Percentiles rank a stretch among this genome's conserved stretches.
phyloP scores from a whole-genome alignment of 2,329 filamentous ascomycete species.

The Emmonsiellopsis sp. region DNA sequence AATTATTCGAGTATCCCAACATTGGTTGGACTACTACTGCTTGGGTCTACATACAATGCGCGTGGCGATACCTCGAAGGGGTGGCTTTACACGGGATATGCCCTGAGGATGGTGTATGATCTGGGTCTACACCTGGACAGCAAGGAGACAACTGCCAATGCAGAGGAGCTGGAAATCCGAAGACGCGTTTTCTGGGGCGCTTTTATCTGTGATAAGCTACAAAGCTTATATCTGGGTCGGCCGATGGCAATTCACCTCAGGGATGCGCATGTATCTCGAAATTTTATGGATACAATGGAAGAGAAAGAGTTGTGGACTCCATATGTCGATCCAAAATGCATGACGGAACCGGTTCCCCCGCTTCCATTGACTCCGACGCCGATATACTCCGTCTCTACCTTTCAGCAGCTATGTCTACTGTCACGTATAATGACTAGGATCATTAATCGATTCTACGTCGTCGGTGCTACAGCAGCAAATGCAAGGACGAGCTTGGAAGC shows the following conservation, averaged over 20 bases:
- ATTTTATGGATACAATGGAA: conserved; percentile 23
- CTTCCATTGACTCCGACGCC: conserved; percentile 9
- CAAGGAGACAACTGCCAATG: conserved; percentile 17
- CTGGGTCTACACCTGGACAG: conserved; percentile 32
- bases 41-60: conserved; percentile 19
- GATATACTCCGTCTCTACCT: conserved; percentile 27
- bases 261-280: conserved; percentile 21
- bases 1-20: conserved; percentile 30
- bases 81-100: conserved; percentile 35
- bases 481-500: conserved; percentile 19
- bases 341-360: conserved; percentile 2
- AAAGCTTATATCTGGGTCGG: conserved; percentile 47
- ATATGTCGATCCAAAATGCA: conserved; percentile 13
- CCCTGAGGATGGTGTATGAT: conserved; percentile 34
- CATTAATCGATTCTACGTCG: conserved; percentile 27
- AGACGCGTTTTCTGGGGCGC: conserved; percentile 27
- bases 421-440: conserved; percentile 31
- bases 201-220: conserved; percentile 42
- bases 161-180: conserved; percentile 22
- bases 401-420: conserved; percentile 27
- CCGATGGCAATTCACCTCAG: conserved; percentile 31
- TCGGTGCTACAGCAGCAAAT: conserved; percentile 19
- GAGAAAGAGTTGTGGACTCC: conserved; percentile 21
- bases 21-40: conserved; percentile 25
- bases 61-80: conserved; percentile 20